Base-by-base conservation (phyloP, 2,329 filamentous ascomycete genomes). In the Colletotrichum sp. region DNA sequence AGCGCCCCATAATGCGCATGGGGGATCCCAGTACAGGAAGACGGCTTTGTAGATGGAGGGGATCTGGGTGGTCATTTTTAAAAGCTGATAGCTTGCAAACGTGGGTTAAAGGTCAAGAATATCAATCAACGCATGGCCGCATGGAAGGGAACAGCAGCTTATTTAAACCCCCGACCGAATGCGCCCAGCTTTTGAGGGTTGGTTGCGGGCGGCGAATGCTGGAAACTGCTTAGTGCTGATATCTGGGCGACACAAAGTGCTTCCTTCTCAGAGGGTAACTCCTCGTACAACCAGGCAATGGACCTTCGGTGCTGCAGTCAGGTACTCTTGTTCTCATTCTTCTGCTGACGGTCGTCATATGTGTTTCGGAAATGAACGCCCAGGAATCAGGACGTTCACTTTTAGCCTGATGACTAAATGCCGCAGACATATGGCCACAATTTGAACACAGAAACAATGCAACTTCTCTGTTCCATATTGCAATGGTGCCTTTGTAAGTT, bases 21-120 rank as follows among this genome's bases (percentile, higher is more conserved):
- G 67, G 2, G 79, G 80, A 57, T 81, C 79, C 55, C 78, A 49
- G 28, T 79, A 78, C 9, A 72, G 72, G 72, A 81, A 80, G 70
- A 80, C 78, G 74, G 77, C 72, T 57, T 65, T 65, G 75, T 81
- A 80, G 32, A 75, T 36, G 26, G 49, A 9, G 15, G 69, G 44
- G 32, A 72, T 71, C 2, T 34, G 57, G 21, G 59, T 28, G 0
- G 67, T 69, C 72, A 75, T 75, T 8, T 12, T 39, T 0, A 49
- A 7, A 1, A 3, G 28, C 5, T 28, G 55, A 26, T 8, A 49
- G n/a, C 18, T 21, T 49, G 39, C 9, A 49, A 6, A 49, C 18
- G 18, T n/a, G 39, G 18, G 34, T 44, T 10, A 44, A 44, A n/a
- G 39, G 6, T 44, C 39, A 44, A 44, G 39, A 44, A n/a, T 3